A percentile compares a stretch with the other conserved stretches of the same genome.
These are phyloP conservation scores for Podaxis sp. DNA, from an alignment of 768 basidiomycete genomes.

Conservation along the genomic window DNA sequence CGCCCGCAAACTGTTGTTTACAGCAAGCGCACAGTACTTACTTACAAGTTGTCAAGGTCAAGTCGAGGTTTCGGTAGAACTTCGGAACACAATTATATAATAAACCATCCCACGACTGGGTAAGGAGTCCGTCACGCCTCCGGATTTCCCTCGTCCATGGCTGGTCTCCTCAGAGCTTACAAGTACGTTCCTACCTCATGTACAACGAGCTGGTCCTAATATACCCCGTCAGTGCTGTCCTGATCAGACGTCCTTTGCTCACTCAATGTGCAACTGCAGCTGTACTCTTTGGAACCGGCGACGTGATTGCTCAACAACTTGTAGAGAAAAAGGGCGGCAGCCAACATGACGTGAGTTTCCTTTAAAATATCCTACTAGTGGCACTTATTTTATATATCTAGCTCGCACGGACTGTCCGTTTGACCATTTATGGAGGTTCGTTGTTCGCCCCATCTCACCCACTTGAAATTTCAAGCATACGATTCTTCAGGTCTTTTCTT, in stretches of 20 bases:
- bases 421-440: constrained; percentile 73
- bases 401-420: constrained; percentile 59
- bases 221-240: constrained; percentile 42
- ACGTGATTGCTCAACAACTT: constrained; percentile 83
- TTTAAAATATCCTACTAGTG: not conserved
- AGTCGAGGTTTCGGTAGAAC: too few relatives aligned
- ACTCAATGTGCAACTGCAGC: constrained; percentile 65
- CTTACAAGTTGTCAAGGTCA: too few relatives aligned
- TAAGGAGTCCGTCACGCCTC: too few relatives aligned
- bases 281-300: constrained; percentile 70
- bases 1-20: too few relatives aligned
- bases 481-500: constrained; percentile 58
- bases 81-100: too few relatives aligned
- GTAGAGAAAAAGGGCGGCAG: constrained; percentile 64
- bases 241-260: constrained; percentile 60
- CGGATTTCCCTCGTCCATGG: constrained; percentile 5
- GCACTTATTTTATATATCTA: constrained; percentile 22
- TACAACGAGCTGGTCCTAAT: not conserved
- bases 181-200: constrained; percentile 13
- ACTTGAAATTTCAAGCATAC: not conserved
- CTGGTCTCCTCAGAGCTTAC: constrained; percentile 15
- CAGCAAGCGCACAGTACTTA: too few relatives aligned
- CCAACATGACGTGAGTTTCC: constrained; percentile 67
- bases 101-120: too few relatives aligned
- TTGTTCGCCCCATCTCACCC: not conserved